These are phyloP conservation scores for Lactarius quietus DNA, from an alignment of 768 basidiomycete genomes.

Conservation along the genomic window DNA sequence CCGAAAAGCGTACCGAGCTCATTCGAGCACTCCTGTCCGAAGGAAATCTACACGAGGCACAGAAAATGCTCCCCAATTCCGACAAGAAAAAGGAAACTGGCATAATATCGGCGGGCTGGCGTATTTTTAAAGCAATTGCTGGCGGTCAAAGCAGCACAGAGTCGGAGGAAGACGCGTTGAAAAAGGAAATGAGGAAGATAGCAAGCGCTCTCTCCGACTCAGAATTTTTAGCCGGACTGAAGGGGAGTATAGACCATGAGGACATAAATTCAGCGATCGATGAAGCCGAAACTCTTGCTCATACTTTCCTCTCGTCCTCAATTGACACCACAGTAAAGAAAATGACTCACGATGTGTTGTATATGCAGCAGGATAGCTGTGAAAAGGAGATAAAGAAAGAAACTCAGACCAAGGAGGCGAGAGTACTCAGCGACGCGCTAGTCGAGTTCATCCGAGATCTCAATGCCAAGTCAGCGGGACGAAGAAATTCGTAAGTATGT, in stretches of 20 bases:
- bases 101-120: neutral
- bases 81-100: neutral
- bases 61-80: neutral
- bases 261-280: neutral
- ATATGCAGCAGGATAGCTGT: conserved; percentile 10
- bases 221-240: conserved; percentile 8
- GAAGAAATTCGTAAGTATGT: neutral
- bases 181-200: conserved; percentile 8
- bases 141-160: neutral
- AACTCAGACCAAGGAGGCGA: neutral
- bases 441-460: conserved; percentile 6
- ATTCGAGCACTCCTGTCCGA: neutral
- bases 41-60: neutral
- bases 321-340: conserved; percentile 3
- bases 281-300: neutral
- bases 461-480: neutral
- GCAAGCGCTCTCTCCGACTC: neutral
- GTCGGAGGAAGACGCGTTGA: neutral
- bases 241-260: neutral
- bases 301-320: neutral
- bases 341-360: neutral
- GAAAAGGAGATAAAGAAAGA: conserved; percentile 1
- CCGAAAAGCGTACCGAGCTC: neutral
- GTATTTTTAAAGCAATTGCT: neutral
- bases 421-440: neutral